A percentile compares a stretch with the other conserved stretches of the same genome.
Conservation (phyloP, 257 asterid species). For the Echites panduratus region DNA sequence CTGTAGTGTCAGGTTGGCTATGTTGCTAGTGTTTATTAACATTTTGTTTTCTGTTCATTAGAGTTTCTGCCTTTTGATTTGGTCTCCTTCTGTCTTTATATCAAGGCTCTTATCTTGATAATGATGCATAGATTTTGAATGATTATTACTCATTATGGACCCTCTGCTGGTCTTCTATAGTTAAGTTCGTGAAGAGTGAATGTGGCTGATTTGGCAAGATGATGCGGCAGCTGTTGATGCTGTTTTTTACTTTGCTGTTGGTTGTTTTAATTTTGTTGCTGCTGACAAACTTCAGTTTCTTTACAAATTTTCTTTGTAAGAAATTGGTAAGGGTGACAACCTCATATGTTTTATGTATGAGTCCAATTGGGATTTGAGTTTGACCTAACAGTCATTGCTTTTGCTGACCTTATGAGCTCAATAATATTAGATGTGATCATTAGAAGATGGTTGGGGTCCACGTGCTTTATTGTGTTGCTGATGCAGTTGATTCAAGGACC, state of each 20-base stretch:
- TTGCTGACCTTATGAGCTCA: conserved; percentile 20
- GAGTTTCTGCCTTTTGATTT: not conserved
- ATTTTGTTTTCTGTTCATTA: not conserved
- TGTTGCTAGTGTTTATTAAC: not conserved
- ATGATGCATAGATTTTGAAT: conserved; percentile 11
- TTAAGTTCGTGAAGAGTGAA: conserved; percentile 50
- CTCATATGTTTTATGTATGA: conserved; percentile 20
- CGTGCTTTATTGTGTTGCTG: conserved; percentile 21
- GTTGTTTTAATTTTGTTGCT: conserved; percentile 26
- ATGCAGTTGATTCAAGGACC: conserved; percentile 28
- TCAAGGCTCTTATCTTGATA: conserved; percentile 13
- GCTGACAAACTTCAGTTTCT: conserved; percentile 30
- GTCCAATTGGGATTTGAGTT: conserved; percentile 20
- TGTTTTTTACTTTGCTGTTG: conserved; percentile 27
- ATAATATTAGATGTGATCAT: conserved; percentile 25
- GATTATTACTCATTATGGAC: conserved; percentile 37
- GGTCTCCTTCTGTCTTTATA: not conserved
- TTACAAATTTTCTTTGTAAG: conserved; percentile 23
- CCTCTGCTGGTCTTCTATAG: conserved; percentile 66
- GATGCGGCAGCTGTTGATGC: conserved; percentile 40
- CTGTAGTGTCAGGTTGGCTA: conserved; percentile 11
- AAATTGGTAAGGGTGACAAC: conserved; percentile 46
- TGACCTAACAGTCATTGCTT: conserved; percentile 19
- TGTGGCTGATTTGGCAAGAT: conserved; percentile 40
- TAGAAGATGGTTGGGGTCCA: conserved; percentile 28